phyloP scores from a whole-genome alignment of 106 monocot species.

The Narthecium ossifragum region DNA sequence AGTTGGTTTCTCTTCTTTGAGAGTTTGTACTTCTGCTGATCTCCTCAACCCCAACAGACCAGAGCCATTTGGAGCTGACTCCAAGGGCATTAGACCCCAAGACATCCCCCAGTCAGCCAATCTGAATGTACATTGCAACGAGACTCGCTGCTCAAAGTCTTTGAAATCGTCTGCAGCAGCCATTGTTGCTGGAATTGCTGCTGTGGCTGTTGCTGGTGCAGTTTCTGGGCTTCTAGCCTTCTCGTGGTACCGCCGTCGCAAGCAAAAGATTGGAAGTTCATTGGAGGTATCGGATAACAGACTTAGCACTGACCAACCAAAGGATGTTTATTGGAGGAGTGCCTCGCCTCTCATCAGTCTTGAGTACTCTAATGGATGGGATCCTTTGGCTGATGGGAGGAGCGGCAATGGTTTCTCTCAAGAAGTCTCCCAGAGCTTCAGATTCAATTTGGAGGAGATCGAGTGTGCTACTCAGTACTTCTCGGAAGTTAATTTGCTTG shows the following conservation, averaged over 20 bases:
- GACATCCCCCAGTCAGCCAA: slow-evolving; percentile 43
- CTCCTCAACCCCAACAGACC: slow-evolving; percentile 37
- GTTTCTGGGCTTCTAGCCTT: slow-evolving; percentile 32
- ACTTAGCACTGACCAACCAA: slow-evolving; percentile 46
- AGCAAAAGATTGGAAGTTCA: slow-evolving; percentile 45
- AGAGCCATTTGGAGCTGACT: slow-evolving; percentile 38
- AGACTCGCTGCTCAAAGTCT: slow-evolving; percentile 26
- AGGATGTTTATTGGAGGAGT: slow-evolving; percentile 32
- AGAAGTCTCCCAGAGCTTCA: slow-evolving; percentile 55
- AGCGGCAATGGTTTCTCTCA: slow-evolving; percentile 34
- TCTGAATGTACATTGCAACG: slow-evolving; percentile 23
- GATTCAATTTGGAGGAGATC: slow-evolving; percentile 75
- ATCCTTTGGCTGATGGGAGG: slow-evolving; percentile 52
- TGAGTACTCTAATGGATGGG: slow-evolving; percentile 77
- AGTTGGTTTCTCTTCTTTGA: slow-evolving; percentile 39
- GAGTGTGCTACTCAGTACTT: slow-evolving; percentile 84
- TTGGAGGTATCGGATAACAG: slow-evolving; percentile 47
- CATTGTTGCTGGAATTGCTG: slow-evolving; percentile 17
- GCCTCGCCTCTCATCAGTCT: slow-evolving; percentile 60
- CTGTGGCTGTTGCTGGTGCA: slow-evolving; percentile 8
- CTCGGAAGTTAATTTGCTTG: slow-evolving; percentile 72
- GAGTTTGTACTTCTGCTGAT: slow-evolving; percentile 49
- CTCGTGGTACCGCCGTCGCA: slow-evolving; percentile 31
- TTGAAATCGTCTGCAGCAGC: slow-evolving; percentile 26
- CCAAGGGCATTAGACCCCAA: slow-evolving; percentile 12